Percentiles rank a stretch among this genome's conserved stretches.
Evolutionary conservation across 345 rosid genomes (phyloP).

Genomic region (Viola odorata): DNA sequence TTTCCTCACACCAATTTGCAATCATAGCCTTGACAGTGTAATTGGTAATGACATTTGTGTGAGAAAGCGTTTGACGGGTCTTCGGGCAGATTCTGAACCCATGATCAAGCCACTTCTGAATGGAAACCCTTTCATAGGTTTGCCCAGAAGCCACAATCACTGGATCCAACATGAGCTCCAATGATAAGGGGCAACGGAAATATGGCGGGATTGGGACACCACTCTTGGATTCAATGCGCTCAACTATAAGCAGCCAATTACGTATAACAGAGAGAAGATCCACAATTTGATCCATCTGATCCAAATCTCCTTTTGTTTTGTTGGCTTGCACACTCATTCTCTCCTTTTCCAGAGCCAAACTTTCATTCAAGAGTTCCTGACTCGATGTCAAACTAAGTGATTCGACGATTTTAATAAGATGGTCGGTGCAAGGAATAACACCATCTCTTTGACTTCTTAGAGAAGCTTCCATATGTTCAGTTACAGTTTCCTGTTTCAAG

Average conservation of each 20-base stretch:
- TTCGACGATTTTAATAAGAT: slow-evolving; percentile 45
- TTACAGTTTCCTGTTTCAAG: slow-evolving; percentile 43
- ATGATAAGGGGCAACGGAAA: slow-evolving; percentile 80
- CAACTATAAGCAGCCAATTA: slow-evolving; percentile 53
- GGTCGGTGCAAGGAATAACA: slow-evolving; percentile 38
- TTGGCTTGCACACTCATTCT: slow-evolving; percentile 37
- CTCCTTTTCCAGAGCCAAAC: slow-evolving; percentile 77
- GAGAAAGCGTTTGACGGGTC: slow-evolving; percentile 59
- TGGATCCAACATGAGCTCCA: slow-evolving; percentile 89
- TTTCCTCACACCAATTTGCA: slow-evolving; percentile 72
- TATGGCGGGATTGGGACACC: slow-evolving; percentile 65
- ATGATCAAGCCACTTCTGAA: slow-evolving; percentile 80
- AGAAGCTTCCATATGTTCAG: slow-evolving; percentile 44
- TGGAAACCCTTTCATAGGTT: slow-evolving; percentile 82
- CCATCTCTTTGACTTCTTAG: slow-evolving; percentile 45
- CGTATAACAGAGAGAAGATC: slow-evolving; percentile 59
- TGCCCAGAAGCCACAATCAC: slow-evolving; percentile 94
- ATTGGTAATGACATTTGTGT: slow-evolving; percentile 80
- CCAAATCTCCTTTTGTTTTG: slow-evolving; percentile 32
- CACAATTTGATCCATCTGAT: slow-evolving; percentile 41
- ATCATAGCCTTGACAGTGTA: slow-evolving; percentile 91
- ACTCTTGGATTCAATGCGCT: slow-evolving; percentile 45
- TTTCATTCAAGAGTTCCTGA: slow-evolving; percentile 70
- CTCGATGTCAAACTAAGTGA: slow-evolving; percentile 51
- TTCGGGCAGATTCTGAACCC: slow-evolving; percentile 83